Evolutionary conservation across 2,329 filamentous ascomycete species (phyloP), one percentile per base, ranked within the genome.

Genomic region (Bipolaris bicolor): DNA sequence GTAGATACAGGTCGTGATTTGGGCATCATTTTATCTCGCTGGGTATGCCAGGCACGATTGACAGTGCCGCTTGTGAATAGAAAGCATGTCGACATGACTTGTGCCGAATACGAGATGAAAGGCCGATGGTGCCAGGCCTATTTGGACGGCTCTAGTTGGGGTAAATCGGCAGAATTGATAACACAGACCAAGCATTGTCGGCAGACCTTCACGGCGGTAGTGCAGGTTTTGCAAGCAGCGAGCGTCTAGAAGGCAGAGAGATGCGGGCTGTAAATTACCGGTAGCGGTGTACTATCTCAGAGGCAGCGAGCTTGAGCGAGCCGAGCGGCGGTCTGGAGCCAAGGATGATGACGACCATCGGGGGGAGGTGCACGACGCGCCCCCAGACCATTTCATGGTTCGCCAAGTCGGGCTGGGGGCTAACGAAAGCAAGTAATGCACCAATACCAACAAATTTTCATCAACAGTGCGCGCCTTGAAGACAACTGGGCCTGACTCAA

Each of bases 91-190:
- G 51, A 26, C 53, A 15, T 46, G 58, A 41, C 49, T 39, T 31
- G 41, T 48, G 22, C 55, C 49, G 36, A 57, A 55, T 40, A 46
- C 53, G 31, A 48, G 41, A n/a, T 24, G 18, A 41, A 49, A 24
- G 16, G 37, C 46, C n/a, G 61, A 57, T 16, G 65, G 67, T 56
- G 52, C 72, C 33, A 74, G 65, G 43, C 69, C 70, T n/a, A 60
- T 72, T 43, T 43, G 69, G 24, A 43, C 55, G 16, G 62, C 69
- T 33, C 52, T 60, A 3, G 55, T 52, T 15, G 54, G 54, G 13
- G 34, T 6, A 16, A 43, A 18, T 26, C 70, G 18, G 16, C 31
- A 34, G 18, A 47, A 33, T 18, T 47, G 31, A 47, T 47, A 34
- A 33, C 44, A 69, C 65, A 43, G 40, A 43, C 22, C 40, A n/a